Evolutionary conservation across 306 rosid species (phyloP), one percentile per base, ranked within the genome.

Genomic region (Cicer cuneatum): DNA sequence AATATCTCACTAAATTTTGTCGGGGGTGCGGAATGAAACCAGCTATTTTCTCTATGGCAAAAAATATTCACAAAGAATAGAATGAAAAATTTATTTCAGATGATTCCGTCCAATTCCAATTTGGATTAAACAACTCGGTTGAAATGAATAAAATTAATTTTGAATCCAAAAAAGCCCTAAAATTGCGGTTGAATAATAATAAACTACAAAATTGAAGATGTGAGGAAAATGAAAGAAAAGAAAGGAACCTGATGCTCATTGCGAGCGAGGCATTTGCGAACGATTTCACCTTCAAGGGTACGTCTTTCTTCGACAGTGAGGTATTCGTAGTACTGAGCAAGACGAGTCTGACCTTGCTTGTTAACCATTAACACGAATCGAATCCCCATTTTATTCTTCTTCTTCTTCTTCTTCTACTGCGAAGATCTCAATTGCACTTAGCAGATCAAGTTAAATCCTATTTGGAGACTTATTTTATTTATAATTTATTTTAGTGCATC

Each of bases 271-370:
- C 99, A 94, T 83, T 94, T 92, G 79, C 93, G 93, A 73, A 92
- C 93, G 87, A 94, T 92, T 85, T 94, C 97, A 9, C 92, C 93
- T 68, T 92, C 96, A 46, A 92, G 97, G 70, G 96, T 91, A 6
- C 96, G 93, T 47, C 96, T 78, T 86, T 94, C 93, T 82, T 91
- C 95, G 39, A 94, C 35, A 8, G 93, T 92, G 71, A 94, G 96
- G 56, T 92, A 89, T 59, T 92, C 99, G 73, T 90, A 94, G 81
- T 92, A 94, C 71, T 94, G 99, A 75, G 97, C 97, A 15, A 94
- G 97, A 46, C 97, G 96, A 0, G 97, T 94, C 58, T 94, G 97
- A 0, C 99, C 97, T 60, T 91, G 95, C 73, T 94, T 94, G 89
- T 94, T 92, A 81, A 92, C 97, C 97, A 92, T 94, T 82, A 94